A percentile compares a stretch with the other conserved stretches of the same genome.
Evolutionary conservation across 1,139 yeast species (phyloP).

Genomic region (Scheffersomyces parashehatae): DNA sequence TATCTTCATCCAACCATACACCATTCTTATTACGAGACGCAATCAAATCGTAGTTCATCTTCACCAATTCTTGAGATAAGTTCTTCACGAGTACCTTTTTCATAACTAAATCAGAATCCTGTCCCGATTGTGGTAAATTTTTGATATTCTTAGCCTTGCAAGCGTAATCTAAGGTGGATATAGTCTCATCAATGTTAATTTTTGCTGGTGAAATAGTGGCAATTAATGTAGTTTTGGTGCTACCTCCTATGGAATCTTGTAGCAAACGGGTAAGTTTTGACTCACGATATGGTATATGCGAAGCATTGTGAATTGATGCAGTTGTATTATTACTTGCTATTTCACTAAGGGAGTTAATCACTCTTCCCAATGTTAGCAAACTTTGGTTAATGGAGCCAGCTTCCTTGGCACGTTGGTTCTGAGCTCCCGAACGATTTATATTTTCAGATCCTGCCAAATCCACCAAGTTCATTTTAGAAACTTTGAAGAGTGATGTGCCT

Average conservation of each 20-base stretch:
- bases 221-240: constrained; percentile 74
- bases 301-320: constrained; percentile 4
- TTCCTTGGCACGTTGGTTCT: constrained; percentile 76
- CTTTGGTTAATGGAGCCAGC: constrained; percentile 90
- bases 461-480: constrained; percentile 74
- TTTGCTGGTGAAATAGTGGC: constrained; percentile 85
- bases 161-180: constrained; percentile 84
- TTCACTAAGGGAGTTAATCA: constrained; percentile 64
- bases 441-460: constrained; percentile 92
- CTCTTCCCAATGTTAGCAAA: constrained; percentile 78
- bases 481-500: constrained; percentile 27
- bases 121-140: constrained; percentile 63
- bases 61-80: constrained; percentile 56
- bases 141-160: constrained; percentile 76
- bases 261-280: constrained; percentile 76
- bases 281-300: constrained; percentile 83
- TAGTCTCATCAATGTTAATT: constrained; percentile 72
- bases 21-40: constrained; percentile 66
- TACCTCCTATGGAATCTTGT: constrained; percentile 84
- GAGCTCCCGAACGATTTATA: constrained; percentile 76
- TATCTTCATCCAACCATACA: constrained; percentile 57
- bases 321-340: constrained; percentile 19
- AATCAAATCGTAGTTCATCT: constrained; percentile 55
- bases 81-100: constrained; percentile 61
- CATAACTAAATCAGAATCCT: constrained; percentile 55